These are phyloP conservation scores for Parietichytrium sp. DNA, from an alignment of 108 stramenopile genomes.

Conservation along the genomic window DNA sequence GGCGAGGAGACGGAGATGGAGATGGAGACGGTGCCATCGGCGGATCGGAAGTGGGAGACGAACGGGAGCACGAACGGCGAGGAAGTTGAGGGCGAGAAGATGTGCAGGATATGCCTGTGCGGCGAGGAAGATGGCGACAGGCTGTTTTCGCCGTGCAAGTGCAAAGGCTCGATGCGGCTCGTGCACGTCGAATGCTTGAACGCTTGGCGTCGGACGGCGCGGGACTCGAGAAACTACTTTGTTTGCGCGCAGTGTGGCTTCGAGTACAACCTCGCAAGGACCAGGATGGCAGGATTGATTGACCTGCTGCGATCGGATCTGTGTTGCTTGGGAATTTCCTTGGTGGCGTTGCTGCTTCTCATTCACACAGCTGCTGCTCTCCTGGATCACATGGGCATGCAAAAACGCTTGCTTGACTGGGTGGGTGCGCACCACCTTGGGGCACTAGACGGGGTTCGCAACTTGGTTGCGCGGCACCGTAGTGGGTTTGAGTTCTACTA, in stretches of 20 bases:
- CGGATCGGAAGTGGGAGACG: background rate
- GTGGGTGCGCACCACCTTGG: background rate
- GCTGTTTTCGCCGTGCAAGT: constrained; percentile 38
- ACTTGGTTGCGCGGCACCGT: background rate
- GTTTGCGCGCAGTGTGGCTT: constrained; percentile 11
- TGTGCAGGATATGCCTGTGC: too few species aligned
- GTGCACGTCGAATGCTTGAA: constrained; percentile 38
- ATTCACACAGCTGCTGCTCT: background rate
- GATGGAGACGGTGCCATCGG: background rate
- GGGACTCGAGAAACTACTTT: background rate
- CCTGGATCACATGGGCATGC: background rate
- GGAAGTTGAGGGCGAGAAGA: too few species aligned
- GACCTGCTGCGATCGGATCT: background rate
- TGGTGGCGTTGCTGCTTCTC: background rate
- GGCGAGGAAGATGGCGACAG: too few species aligned
- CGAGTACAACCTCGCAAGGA: background rate
- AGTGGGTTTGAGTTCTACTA: background rate
- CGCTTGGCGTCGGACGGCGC: background rate
- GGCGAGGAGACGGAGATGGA: background rate
- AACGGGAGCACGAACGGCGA: too few species aligned
- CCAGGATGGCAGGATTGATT: background rate
- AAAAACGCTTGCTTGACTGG: background rate
- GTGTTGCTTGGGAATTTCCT: background rate
- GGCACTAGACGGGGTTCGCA: background rate
- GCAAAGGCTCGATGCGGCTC: constrained; percentile 32